A percentile compares a stretch with the other conserved stretches of the same genome.
phyloP scores from a whole-genome alignment of 768 basidiomycete species.

The Kondoa subrosea region DNA sequence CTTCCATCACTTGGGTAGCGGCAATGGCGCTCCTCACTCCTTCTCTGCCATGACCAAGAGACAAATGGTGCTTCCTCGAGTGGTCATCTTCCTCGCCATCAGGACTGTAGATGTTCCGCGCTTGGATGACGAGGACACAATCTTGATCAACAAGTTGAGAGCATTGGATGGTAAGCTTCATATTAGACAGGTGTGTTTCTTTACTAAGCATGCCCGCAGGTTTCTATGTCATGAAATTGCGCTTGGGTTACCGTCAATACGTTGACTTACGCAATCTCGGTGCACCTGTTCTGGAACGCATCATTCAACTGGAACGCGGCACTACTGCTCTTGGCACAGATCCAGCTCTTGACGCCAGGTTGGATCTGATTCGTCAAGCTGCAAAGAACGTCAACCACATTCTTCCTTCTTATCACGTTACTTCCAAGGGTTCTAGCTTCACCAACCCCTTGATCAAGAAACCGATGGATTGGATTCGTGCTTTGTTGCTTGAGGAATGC shows the following conservation, averaged over 20 bases:
- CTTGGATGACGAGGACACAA: background rate
- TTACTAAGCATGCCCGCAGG: conserved; percentile 1
- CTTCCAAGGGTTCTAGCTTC: background rate
- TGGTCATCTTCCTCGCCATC: background rate
- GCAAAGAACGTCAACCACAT: background rate
- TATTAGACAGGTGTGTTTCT: background rate
- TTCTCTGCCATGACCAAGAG: background rate
- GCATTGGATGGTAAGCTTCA: background rate
- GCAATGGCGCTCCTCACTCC: conserved; percentile 1
- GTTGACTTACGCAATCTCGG: conserved; percentile 32
- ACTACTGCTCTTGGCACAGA: background rate
- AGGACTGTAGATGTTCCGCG: background rate
- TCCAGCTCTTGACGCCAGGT: background rate
- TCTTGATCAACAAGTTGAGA: background rate
- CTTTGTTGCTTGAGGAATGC: background rate
- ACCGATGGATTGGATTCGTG: background rate
- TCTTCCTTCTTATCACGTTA: background rate
- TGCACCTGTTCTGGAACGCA: background rate
- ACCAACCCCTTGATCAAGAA: background rate
- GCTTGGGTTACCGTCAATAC: conserved; percentile 47
- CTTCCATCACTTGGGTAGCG: conserved; percentile 1
- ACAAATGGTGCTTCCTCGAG: background rate
- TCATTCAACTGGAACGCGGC: conserved; percentile 1
- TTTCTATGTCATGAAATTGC: conserved; percentile 20
- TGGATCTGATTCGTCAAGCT: background rate